Percentiles rank a stretch among this genome's conserved stretches.
These are phyloP conservation scores for Cladophialophora exuberans DNA, from an alignment of 2,329 filamentous ascomycete genomes.

Conservation along the genomic window DNA sequence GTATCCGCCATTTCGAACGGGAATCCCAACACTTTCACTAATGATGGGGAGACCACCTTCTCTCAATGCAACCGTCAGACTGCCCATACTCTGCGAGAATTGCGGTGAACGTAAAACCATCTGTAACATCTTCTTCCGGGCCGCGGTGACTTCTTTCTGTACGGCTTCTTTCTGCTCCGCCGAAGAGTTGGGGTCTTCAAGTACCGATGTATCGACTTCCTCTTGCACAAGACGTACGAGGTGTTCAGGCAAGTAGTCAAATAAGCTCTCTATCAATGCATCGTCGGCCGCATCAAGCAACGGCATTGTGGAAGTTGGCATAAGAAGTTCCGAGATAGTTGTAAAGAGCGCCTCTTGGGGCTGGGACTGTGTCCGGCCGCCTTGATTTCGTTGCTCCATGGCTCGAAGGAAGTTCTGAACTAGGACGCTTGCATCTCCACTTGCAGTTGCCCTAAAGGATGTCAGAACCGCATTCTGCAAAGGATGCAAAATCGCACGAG, in stretches of 20 bases:
- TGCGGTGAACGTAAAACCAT: conserved; percentile 87
- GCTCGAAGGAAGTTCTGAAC: conserved; percentile 90
- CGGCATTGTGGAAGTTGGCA: conserved; percentile 75
- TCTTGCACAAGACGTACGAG: conserved; percentile 77
- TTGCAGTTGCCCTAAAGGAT: conserved; percentile 57
- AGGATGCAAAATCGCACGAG: conserved; percentile 12
- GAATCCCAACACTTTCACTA: conserved; percentile 79
- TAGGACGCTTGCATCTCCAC: conserved; percentile 72
- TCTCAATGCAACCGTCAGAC: conserved; percentile 81
- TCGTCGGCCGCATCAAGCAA: conserved; percentile 70
- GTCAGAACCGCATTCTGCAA: conserved; percentile 46
- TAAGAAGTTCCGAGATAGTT: conserved; percentile 82
- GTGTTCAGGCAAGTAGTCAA: conserved; percentile 76
- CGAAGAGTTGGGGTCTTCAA: conserved; percentile 69
- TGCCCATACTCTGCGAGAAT: conserved; percentile 82
- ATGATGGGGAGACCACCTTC: conserved; percentile 91
- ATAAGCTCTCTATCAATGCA: conserved; percentile 71
- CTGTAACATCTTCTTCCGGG: conserved; percentile 80
- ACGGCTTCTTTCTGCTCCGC: conserved; percentile 62
- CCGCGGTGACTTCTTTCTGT: conserved; percentile 71
- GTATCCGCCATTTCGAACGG: conserved; percentile 82
- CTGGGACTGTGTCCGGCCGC: conserved; percentile 42
- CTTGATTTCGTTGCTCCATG: conserved; percentile 61
- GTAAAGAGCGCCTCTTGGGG: conserved; percentile 71
- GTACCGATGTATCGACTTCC: conserved; percentile 61